Percentiles rank a stretch among this genome's conserved stretches.
Conservation (phyloP, 495 filamentous ascomycete species). For the Geoglossum glabrum region DNA sequence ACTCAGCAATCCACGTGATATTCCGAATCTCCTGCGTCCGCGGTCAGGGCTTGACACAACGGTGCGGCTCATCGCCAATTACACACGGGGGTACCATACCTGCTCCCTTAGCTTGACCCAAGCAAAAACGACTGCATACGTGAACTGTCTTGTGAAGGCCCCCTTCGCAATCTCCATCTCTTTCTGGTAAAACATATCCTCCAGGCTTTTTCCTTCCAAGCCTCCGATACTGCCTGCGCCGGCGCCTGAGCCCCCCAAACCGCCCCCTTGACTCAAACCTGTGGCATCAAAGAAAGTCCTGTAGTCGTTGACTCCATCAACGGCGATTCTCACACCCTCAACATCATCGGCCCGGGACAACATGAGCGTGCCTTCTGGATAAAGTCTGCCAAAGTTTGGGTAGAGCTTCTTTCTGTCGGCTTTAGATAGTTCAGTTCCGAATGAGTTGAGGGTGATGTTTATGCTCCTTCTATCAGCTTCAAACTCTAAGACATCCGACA, state of each 20-base stretch:
- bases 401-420: slow-evolving; percentile 89
- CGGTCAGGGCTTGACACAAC: background rate
- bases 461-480: slow-evolving; percentile 92
- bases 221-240: slow-evolving; percentile 52
- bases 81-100: slow-evolving; percentile 32
- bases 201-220: slow-evolving; percentile 69
- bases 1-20: slow-evolving; percentile 98
- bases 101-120: slow-evolving; percentile 98
- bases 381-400: slow-evolving; percentile 71
- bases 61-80: background rate
- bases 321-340: slow-evolving; percentile 78
- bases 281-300: slow-evolving; percentile 87
- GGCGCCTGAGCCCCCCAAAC: slow-evolving; percentile 26
- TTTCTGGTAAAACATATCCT: slow-evolving; percentile 97
- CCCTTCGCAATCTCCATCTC: slow-evolving; percentile 96
- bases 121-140: slow-evolving; percentile 82
- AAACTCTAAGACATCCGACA: slow-evolving; percentile 87
- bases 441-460: slow-evolving; percentile 98
- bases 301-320: slow-evolving; percentile 81
- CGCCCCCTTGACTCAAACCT: slow-evolving; percentile 53
- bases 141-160: slow-evolving; percentile 92
- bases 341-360: slow-evolving; percentile 88
- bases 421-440: slow-evolving; percentile 92
- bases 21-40: slow-evolving; percentile 78
- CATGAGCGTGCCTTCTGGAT: slow-evolving; percentile 89